Evolutionary conservation across 345 rosid species (phyloP).

Genomic region (Eucalyptus erythrocorys): DNA sequence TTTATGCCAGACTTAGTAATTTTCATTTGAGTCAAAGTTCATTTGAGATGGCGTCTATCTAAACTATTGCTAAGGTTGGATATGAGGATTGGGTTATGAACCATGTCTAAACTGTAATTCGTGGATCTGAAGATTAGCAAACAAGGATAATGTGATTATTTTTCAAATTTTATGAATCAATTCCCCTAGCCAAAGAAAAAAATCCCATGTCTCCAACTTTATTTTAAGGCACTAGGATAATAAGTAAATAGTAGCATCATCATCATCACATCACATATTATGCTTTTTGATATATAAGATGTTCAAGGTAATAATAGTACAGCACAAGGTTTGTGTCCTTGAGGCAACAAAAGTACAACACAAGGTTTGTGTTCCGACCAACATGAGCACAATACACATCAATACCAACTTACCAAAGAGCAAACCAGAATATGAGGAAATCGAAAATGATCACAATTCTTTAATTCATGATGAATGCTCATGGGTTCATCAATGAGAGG

Average conservation of each 20-base stretch:
- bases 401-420: fast-evolving
- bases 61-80: too few species aligned
- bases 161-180: too few species aligned
- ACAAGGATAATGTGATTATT: too few species aligned
- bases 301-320: fast-evolving
- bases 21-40: too few species aligned
- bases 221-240: fast-evolving
- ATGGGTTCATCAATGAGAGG: background rate
- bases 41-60: too few species aligned
- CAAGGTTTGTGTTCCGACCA: fast-evolving
- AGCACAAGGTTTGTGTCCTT: fast-evolving
- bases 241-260: too few species aligned
- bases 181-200: background rate
- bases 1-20: too few species aligned
- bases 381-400: background rate
- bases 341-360: fast-evolving
- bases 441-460: fast-evolving
- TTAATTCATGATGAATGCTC: fast-evolving
- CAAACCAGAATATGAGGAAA: background rate
- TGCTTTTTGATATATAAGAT: background rate
- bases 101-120: too few species aligned
- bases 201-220: background rate
- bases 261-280: background rate
- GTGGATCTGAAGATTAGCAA: background rate
- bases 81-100: too few species aligned